Evolutionary conservation across 768 basidiomycete genomes (phyloP).

Genomic region (Panaeolus papilionaceus): DNA sequence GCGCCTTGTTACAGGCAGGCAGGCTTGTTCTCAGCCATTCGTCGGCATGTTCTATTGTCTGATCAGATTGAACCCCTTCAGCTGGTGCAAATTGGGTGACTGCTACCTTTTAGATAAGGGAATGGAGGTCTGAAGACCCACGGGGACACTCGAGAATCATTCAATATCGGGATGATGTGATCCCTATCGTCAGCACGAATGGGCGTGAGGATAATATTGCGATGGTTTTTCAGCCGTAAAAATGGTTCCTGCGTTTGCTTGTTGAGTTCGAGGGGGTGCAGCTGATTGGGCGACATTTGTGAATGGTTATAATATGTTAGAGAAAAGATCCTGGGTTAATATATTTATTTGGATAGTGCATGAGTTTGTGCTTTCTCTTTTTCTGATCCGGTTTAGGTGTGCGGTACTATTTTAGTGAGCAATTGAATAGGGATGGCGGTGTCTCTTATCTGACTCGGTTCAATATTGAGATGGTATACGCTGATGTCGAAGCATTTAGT

Average conservation of each 20-base stretch:
- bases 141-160: conserved; percentile 48
- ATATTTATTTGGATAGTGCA: no score
- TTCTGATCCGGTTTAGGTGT: not conserved
- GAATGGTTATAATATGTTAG: no score
- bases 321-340: no score
- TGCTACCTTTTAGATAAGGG: conserved; percentile 51
- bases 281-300: conserved; percentile 33
- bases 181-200: conserved; percentile 52
- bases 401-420: not conserved
- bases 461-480: no score
- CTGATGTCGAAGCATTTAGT: no score
- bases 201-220: conserved; percentile 61
- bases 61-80: no score
- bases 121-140: conserved; percentile 53
- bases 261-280: conserved; percentile 49
- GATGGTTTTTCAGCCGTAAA: conserved; percentile 55
- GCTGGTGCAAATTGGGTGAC: not conserved
- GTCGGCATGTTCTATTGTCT: conserved; percentile 40
- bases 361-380: not conserved
- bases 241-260: conserved; percentile 55
- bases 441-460: no score
- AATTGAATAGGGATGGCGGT: no score
- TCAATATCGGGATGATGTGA: conserved; percentile 43
- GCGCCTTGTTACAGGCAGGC: not conserved
- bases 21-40: conserved; percentile 29